These are phyloP conservation scores for Aspergillus intermedius DNA, from an alignment of 2,329 filamentous ascomycete species.

Conservation along the genomic window DNA sequence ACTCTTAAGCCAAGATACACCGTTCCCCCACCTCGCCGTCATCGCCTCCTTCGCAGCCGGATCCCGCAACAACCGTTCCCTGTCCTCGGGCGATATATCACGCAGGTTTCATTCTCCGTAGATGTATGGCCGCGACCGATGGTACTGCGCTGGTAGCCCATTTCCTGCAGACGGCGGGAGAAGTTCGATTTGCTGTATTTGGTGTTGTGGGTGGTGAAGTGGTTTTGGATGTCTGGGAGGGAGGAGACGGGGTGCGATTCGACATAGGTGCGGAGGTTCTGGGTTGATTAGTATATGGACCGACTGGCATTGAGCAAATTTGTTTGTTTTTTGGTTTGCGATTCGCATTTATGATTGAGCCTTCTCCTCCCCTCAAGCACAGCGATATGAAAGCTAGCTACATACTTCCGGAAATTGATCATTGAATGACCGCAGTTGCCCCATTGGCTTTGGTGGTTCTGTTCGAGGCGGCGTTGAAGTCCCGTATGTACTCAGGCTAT, in stretches of 20 bases:
- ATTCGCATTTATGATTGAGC: neutral
- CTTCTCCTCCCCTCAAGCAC: neutral
- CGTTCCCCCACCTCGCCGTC: neutral
- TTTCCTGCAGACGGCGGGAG: neutral
- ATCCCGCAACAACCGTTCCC: neutral
- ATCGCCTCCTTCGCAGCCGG: neutral
- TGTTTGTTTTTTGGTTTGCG: neutral
- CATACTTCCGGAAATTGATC: neutral
- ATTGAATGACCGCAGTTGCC: neutral
- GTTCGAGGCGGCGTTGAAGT: neutral
- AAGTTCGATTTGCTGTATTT: neutral
- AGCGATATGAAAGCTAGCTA: neutral
- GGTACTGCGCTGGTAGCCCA: neutral
- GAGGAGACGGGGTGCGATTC: neutral
- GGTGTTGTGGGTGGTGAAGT: neutral
- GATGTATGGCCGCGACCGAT: neutral
- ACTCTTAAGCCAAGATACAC: neutral
- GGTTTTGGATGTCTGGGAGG: neutral
- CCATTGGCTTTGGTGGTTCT: neutral
- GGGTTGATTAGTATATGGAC: neutral
- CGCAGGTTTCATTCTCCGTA: neutral
- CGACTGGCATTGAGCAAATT: neutral
- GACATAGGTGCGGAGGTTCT: neutral
- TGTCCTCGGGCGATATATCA: neutral
- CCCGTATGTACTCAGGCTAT: neutral